Conservation (phyloP, 495 filamentous ascomycete species). For the Pseudevernia furfuracea region DNA sequence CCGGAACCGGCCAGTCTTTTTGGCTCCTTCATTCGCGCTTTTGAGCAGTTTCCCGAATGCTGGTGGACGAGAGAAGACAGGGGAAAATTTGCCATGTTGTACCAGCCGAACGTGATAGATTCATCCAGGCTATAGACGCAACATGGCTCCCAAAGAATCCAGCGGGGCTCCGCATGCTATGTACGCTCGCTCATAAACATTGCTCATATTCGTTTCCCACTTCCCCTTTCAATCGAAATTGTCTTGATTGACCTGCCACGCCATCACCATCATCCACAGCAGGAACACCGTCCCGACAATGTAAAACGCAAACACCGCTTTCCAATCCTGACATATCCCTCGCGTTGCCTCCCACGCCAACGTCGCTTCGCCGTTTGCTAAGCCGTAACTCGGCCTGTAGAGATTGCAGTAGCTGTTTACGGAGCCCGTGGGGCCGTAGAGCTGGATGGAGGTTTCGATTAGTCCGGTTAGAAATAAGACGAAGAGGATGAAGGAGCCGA, state of each 20-base stretch:
- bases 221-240: constrained; percentile 34
- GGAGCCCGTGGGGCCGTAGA: constrained; percentile 70
- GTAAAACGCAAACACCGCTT: constrained; percentile 55
- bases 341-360: constrained; percentile 72
- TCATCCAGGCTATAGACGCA: neutral
- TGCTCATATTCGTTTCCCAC: neutral
- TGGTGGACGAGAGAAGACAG: too few species aligned
- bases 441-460: constrained; percentile 81
- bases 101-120: neutral
- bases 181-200: neutral
- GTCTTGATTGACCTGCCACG: constrained; percentile 75
- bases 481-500: constrained; percentile 89
- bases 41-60: too few species aligned
- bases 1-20: too few species aligned
- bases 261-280: constrained; percentile 92
- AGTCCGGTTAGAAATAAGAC: constrained; percentile 85
- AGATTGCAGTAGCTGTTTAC: constrained; percentile 74
- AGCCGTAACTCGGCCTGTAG: constrained; percentile 51
- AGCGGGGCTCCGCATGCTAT: neutral
- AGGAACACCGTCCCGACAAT: constrained; percentile 77
- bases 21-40: too few species aligned
- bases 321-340: constrained; percentile 47
- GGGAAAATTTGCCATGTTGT: too few species aligned
- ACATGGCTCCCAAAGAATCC: neutral
- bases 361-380: constrained; percentile 50